These are phyloP conservation scores for Pseudogymnoascus sp. DNA, from an alignment of 2,329 filamentous ascomycete species.

Conservation along the genomic window DNA sequence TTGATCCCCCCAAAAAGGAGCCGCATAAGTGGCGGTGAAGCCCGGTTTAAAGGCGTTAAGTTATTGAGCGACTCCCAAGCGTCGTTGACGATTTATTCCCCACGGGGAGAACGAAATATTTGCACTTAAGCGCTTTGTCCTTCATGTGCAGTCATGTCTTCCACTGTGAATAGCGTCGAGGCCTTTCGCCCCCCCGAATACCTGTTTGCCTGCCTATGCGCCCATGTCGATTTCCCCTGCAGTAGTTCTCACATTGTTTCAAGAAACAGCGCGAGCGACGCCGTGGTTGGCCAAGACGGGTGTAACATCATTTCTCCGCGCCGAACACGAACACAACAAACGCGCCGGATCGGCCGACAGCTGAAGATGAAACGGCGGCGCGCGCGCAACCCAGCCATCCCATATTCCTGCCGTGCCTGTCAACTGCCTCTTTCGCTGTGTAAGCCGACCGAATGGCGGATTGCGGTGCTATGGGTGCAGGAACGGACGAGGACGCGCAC, in stretches of 20 bases:
- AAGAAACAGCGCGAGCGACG: neutral
- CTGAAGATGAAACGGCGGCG: neutral
- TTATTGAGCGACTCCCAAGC: neutral
- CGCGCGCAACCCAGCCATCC: neutral
- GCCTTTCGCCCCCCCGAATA: neutral
- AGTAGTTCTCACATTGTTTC: constrained; percentile 5
- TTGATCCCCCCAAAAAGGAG: neutral
- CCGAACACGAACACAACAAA: neutral
- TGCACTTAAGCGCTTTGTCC: neutral
- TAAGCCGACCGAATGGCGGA: neutral
- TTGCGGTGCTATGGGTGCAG: neutral
- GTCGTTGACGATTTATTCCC: neutral
- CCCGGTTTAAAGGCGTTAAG: neutral
- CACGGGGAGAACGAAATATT: neutral
- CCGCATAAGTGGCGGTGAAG: neutral
- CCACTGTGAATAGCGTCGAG: neutral
- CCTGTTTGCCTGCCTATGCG: neutral
- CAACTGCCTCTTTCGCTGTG: no score
- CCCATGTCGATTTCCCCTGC: neutral
- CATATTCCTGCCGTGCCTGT: neutral
- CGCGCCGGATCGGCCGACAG: neutral
- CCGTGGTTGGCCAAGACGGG: neutral
- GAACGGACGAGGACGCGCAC: neutral
- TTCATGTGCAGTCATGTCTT: neutral
- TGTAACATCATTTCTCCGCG: neutral